Conservation (phyloP, 371 early-diverging fungal species). For the Mortierella sp. region DNA sequence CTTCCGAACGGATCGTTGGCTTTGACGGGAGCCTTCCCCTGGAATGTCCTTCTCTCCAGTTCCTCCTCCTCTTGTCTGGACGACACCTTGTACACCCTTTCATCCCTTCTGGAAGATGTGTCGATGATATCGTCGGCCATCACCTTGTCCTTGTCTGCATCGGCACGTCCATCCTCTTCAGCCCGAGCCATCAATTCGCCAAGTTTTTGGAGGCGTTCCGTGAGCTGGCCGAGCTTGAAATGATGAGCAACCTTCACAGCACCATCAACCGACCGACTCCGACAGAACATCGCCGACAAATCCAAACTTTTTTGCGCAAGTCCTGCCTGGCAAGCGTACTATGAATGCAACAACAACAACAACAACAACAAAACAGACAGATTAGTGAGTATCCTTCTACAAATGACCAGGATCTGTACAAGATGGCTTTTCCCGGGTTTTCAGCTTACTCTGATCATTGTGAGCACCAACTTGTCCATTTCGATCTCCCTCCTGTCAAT, state of each 20-base stretch:
- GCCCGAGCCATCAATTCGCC: slow-evolving; percentile 72
- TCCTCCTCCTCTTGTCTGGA: slow-evolving; percentile 35
- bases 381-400: not conserved
- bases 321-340: slow-evolving; percentile 81
- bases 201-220: slow-evolving; percentile 83
- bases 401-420: not conserved
- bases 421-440: not conserved
- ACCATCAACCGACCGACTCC: slow-evolving; percentile 76
- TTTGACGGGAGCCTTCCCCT: slow-evolving; percentile 23
- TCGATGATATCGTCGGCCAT: slow-evolving; percentile 47
- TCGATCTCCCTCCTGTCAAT: slow-evolving; percentile 67
- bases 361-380: not conserved
- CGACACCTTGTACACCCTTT: slow-evolving; percentile 18
- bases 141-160: slow-evolving; percentile 33
- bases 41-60: slow-evolving; percentile 35
- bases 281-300: slow-evolving; percentile 71
- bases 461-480: slow-evolving; percentile 83
- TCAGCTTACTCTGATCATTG: slow-evolving; percentile 76
- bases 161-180: slow-evolving; percentile 43
- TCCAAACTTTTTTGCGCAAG: slow-evolving; percentile 83
- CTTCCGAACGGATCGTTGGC: slow-evolving; percentile 55
- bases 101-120: slow-evolving; percentile 3
- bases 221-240: slow-evolving; percentile 73
- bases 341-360: not conserved
- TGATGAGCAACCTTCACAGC: slow-evolving; percentile 86